A percentile compares a stretch with the other conserved stretches of the same genome.
Conservation (phyloP, 2,329 filamentous ascomycete species). For the Laburnicola sp. region DNA sequence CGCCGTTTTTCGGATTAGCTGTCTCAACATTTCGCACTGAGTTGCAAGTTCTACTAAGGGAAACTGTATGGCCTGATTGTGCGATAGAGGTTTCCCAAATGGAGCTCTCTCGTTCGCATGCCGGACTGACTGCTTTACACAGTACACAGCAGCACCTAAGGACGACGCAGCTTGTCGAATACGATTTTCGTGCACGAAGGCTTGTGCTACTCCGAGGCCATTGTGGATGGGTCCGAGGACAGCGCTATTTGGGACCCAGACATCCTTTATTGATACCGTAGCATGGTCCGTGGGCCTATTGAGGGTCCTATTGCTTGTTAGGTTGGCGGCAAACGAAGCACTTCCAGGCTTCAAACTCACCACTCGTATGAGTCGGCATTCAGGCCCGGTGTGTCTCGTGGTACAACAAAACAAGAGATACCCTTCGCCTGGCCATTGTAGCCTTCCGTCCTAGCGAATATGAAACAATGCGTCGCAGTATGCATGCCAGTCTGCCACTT, state of each 20-base stretch:
- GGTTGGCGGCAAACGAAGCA: not conserved
- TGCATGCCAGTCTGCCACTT: constrained; percentile 70
- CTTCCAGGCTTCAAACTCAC: constrained; percentile 17
- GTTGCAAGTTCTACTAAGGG: constrained; percentile 65
- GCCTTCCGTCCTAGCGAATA: constrained; percentile 63
- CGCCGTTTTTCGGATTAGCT: constrained; percentile 64
- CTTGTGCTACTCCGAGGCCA: constrained; percentile 64
- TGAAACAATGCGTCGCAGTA: constrained; percentile 62
- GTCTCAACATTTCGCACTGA: constrained; percentile 64
- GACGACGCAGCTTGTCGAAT: constrained; percentile 66
- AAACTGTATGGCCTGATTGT: constrained; percentile 67
- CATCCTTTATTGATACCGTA: constrained; percentile 60
- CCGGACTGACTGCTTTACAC: constrained; percentile 59
- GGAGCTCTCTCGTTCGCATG: constrained; percentile 60
- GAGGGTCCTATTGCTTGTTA: constrained; percentile 52
- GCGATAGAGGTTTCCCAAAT: constrained; percentile 60
- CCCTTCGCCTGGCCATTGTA: constrained; percentile 57
- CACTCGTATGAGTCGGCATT: constrained; percentile 63
- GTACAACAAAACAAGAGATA: constrained; percentile 65
- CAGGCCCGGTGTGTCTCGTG: constrained; percentile 56
- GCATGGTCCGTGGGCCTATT: constrained; percentile 70
- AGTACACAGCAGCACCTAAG: constrained; percentile 63
- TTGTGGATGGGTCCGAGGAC: constrained; percentile 58
- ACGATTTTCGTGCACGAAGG: constrained; percentile 67
- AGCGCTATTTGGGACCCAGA: constrained; percentile 58